Conservation (phyloP, 148 eudicot genomes). For the Salicornia ramosissima region DNA sequence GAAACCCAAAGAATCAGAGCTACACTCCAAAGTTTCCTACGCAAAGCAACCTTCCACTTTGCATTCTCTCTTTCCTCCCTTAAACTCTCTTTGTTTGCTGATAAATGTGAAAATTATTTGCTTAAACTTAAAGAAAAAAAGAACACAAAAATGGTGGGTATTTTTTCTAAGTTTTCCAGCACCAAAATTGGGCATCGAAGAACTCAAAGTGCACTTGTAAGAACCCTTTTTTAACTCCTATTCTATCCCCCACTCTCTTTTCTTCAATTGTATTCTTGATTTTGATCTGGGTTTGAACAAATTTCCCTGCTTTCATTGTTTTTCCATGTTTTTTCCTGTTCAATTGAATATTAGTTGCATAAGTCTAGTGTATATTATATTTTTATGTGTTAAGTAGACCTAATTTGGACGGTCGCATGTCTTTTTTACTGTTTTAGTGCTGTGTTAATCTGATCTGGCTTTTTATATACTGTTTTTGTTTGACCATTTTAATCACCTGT, state of each 20-base stretch:
- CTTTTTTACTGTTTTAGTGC: conserved; percentile 2
- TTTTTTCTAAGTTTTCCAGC: conserved; percentile 38
- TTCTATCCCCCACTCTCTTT: background rate
- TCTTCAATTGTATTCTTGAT: background rate
- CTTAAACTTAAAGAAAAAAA: conserved; percentile 11
- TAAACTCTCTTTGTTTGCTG: background rate
- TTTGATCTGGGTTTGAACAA: conserved; percentile 21
- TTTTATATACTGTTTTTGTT: conserved; percentile 13
- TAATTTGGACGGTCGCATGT: background rate
- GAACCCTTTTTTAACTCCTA: conserved; percentile 1
- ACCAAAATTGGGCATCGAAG: conserved; percentile 33
- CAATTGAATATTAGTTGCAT: conserved; percentile 1
- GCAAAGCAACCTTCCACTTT: conserved; percentile 16
- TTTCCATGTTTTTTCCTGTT: conserved; percentile 11
- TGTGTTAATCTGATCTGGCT: conserved; percentile 15
- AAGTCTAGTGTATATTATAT: too few species aligned
- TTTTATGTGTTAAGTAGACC: conserved; percentile 27
- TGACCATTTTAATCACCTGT: conserved; percentile 14
- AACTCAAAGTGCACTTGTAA: conserved; percentile 50
- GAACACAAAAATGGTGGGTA: conserved; percentile 38
- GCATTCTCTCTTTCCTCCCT: background rate
- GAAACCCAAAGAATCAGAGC: conserved; percentile 14
- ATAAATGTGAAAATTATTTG: conserved; percentile 3
- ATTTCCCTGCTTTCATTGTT: conserved; percentile 7
- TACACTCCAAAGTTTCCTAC: conserved; percentile 11